Conservation (phyloP, 441 rosid genomes). For the Erodium trifolium region DNA sequence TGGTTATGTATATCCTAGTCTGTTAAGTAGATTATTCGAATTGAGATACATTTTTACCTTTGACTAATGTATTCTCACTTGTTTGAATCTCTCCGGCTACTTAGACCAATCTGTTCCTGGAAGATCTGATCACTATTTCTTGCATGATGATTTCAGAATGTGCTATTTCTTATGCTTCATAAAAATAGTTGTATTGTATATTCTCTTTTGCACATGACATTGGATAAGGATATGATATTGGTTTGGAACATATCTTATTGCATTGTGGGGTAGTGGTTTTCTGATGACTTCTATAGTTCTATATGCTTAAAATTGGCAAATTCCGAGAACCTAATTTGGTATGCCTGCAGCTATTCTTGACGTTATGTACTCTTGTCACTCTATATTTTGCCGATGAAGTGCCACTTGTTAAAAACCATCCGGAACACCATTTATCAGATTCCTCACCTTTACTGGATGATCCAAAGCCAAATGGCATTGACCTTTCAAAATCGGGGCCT, state of each 20-base stretch:
- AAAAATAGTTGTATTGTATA: neutral
- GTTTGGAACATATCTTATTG: neutral
- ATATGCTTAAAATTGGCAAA: neutral
- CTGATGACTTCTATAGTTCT: neutral
- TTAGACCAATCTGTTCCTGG: neutral
- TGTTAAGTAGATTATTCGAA: neutral
- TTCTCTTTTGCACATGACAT: neutral
- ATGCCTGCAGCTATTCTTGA: slow-evolving; percentile 65
- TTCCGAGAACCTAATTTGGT: slow-evolving; percentile 15
- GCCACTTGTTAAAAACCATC: slow-evolving; percentile 42
- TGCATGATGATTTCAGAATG: neutral
- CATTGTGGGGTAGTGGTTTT: neutral
- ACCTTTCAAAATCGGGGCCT: slow-evolving; percentile 37
- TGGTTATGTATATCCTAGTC: neutral
- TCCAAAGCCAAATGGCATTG: slow-evolving; percentile 38
- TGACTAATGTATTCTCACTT: neutral
- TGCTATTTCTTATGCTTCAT: neutral
- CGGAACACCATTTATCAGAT: slow-evolving; percentile 38
- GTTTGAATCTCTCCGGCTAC: neutral
- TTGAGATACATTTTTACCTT: neutral
- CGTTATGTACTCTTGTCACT: slow-evolving; percentile 74
- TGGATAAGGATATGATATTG: neutral
- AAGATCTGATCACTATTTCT: neutral
- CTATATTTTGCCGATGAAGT: slow-evolving; percentile 80
- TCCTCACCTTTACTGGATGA: slow-evolving; percentile 73